Evolutionary conservation across 495 filamentous ascomycete genomes (phyloP), one percentile per base, ranked within the genome.

Genomic region (Ascobolus immersus): DNA sequence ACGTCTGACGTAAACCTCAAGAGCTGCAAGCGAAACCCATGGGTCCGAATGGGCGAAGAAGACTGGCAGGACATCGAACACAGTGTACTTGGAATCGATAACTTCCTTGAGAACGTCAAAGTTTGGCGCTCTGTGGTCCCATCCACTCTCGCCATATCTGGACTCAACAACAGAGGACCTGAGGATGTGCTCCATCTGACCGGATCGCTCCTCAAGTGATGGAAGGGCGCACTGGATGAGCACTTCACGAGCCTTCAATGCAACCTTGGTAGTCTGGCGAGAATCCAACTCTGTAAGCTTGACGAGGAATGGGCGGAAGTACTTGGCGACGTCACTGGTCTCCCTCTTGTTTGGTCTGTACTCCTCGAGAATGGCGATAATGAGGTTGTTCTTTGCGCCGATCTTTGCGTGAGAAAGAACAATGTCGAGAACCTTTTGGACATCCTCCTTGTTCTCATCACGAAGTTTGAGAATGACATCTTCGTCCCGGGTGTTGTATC

Each of bases 121-220:
- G 49, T 73, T 71, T 12, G 86, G 86, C 48, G 91, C 78, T 41
- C 89, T 68, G 55, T 96, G 86, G 32, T 91, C 82, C 80, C 79
- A 93, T 27, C 84, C 81, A 26, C 78, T 89, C 60, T 96, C 86
- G 21, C 86, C 86, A 50, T 96, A 96, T 43, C 77, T 70, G 24
- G 82, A 90, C 53, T 94, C 80, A 5, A 93, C 69, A n/a, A 96
- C 86, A 2, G 89, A 82, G 21, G 86, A 90, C 24, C 84, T 78
- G 21, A 96, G 65, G 44, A 96, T 96, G 54, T 93, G 84, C 57
- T 94, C 89, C 86, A 96, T 93, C 56, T 96, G 86, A 21, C 73
- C 67, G 5, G 77, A 71, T 41, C 86, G 67, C 62, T 96, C 86
- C 52, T 94, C 86, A 15, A 96, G 62, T 4, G 89, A 94, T 0